Evolutionary conservation across 495 filamentous ascomycete genomes (phyloP).

Genomic region (Xylaria longipes): DNA sequence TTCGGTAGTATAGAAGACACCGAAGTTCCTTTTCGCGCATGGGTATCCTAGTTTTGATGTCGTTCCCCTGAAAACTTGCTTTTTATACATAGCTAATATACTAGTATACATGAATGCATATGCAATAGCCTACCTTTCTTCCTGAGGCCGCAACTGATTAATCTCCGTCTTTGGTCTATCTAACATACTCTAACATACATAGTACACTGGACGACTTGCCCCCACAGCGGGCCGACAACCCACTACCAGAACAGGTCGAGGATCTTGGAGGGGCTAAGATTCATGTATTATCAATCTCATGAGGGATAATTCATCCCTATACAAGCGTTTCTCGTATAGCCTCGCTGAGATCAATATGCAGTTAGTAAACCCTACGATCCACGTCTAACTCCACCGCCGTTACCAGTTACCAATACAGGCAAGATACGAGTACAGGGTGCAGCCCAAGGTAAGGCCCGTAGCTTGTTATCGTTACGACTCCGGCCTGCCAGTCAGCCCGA

Average conservation of each 20-base stretch:
- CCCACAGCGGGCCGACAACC: slow-evolving; percentile 27
- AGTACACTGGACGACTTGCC: neutral
- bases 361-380: neutral
- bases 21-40: slow-evolving; percentile 9
- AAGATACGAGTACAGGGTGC: neutral
- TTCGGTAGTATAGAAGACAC: slow-evolving; percentile 1
- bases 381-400: slow-evolving; percentile 3
- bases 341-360: neutral
- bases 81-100: slow-evolving; percentile 16
- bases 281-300: slow-evolving; percentile 4
- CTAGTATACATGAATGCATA: neutral
- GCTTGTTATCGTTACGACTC: neutral
- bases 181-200: neutral
- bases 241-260: neutral
- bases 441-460: neutral
- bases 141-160: slow-evolving; percentile 8
- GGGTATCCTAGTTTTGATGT: neutral
- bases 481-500: neutral
- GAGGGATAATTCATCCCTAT: slow-evolving; percentile 13
- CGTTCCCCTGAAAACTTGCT: slow-evolving; percentile 20
- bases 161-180: neutral
- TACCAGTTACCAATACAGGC: too few relatives aligned
- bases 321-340: neutral
- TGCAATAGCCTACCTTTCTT: neutral
- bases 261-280: neutral